Evolutionary conservation across 306 rosid species (phyloP), one percentile per base, ranked within the genome.

Genomic region (Vigna trinervia): DNA sequence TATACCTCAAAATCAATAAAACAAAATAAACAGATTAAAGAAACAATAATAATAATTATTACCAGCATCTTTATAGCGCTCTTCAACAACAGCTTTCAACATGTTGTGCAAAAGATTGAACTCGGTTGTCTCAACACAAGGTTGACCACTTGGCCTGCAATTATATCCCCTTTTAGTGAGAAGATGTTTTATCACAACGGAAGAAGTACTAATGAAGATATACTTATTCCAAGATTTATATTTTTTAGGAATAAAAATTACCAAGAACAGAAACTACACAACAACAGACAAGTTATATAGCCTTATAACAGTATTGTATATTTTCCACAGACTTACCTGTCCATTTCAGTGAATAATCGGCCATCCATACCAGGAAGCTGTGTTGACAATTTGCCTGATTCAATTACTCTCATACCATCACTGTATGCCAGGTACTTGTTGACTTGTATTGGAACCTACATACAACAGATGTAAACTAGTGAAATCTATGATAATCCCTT

Each of bases 51-150:
- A 80, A 65, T n/a, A 39, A 39, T 38, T 69, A 62, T 81, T 87
- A 95, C 99, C 99, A 50, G 99, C 99, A 88, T 95, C 99, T 84
- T 91, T 62, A 56, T 95, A 95, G 78, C 97, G 97, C 80, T 95
- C 99, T 81, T 95, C 99, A 68, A 71, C 90, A 69, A 90, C 99
- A 80, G 99, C 99, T 61, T 88, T 86, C 85, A 89, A 70, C 99
- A 95, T 95, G 84, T 95, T 91, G 79, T 96, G 88, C 78, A 95
- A 84, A 57, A 95, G 97, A 87, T 83, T 62, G 53, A 95, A 95
- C 84, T 95, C 99, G 77, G 84, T 77, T 8, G 99, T 90, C 83
- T 95, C 99, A 74, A 74, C 73, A 67, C 96, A 92, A 17, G 97
- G 97, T 68, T 95, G 87, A 81, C 89, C 91, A 84, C 77, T 95